Conservation (phyloP, 176 grass and related monocot species). For the Stipa capillata region DNA sequence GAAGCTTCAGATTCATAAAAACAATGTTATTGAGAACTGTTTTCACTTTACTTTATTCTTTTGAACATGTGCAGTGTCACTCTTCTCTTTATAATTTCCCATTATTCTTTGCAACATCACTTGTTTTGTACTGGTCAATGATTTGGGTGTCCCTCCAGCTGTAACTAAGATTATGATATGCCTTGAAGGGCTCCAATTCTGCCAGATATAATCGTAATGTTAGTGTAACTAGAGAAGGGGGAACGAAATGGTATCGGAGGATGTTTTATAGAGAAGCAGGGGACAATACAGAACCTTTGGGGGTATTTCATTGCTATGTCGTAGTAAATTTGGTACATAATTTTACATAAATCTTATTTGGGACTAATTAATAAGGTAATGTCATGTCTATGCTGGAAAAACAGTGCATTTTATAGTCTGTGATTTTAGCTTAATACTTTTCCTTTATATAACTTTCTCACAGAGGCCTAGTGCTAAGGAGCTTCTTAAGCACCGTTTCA, state of each 20-base stretch:
- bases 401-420: background rate
- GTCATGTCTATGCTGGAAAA: slow-evolving; percentile 11
- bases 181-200: background rate
- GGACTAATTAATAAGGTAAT: background rate
- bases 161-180: background rate
- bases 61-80: background rate
- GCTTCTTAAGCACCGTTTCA: slow-evolving; percentile 93
- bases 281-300: background rate
- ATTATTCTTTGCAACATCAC: background rate
- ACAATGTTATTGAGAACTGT: background rate
- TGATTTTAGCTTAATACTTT: slow-evolving; percentile 7
- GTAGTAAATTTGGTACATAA: slow-evolving; percentile 1
- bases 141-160: background rate
- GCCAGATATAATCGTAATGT: background rate
- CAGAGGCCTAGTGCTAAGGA: slow-evolving; percentile 98
- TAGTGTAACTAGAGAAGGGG: background rate
- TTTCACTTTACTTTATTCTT: background rate
- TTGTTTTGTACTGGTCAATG: background rate
- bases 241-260: background rate
- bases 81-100: background rate
- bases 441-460: slow-evolving; percentile 31
- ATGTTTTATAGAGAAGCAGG: background rate
- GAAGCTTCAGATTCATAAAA: background rate
- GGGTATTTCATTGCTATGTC: background rate
- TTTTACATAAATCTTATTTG: background rate